Conservation (phyloP, 257 asterid species). For the Penstemon barbatus region DNA sequence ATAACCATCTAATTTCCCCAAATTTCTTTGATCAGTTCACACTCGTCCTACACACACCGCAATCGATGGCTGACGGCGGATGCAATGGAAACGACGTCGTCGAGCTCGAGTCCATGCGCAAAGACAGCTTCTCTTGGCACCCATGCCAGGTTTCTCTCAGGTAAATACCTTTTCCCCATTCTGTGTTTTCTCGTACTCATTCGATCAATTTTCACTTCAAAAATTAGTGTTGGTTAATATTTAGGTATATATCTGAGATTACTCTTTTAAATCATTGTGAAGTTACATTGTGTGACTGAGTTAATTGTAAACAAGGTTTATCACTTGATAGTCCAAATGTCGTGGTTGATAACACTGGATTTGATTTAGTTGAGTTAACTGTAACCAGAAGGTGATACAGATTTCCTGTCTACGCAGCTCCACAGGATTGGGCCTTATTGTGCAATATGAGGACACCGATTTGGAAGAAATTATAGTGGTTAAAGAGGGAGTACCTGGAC, state of each 20-base stretch:
- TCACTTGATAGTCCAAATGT: background rate
- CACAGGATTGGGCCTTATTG: slow-evolving; percentile 39
- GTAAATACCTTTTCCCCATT: slow-evolving; percentile 27
- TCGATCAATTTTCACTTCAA: background rate
- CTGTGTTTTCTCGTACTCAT: background rate
- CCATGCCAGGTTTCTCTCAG: slow-evolving; percentile 62
- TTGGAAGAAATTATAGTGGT: slow-evolving; percentile 34
- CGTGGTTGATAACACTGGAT: background rate
- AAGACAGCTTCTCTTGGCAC: slow-evolving; percentile 61
- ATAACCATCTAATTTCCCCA: slow-evolving; percentile 7
- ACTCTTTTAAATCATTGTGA: background rate
- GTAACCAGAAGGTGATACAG: background rate
- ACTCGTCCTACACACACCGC: background rate
- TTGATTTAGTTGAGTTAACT: background rate
- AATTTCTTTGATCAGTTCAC: slow-evolving; percentile 6
- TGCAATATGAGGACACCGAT: slow-evolving; percentile 34
- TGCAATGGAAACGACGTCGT: slow-evolving; percentile 32
- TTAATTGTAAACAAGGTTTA: background rate
- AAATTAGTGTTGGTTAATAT: background rate
- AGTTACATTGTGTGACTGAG: background rate
- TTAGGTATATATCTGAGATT: slow-evolving; percentile 12
- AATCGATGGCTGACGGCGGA: slow-evolving; percentile 34
- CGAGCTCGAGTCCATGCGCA: slow-evolving; percentile 57
- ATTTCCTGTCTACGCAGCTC: slow-evolving; percentile 40
- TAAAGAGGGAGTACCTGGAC: slow-evolving; percentile 43